A percentile compares a stretch with the other conserved stretches of the same genome.
Conservation (phyloP, 2,329 filamentous ascomycete genomes). For the Biscogniauxia mediterranea region DNA sequence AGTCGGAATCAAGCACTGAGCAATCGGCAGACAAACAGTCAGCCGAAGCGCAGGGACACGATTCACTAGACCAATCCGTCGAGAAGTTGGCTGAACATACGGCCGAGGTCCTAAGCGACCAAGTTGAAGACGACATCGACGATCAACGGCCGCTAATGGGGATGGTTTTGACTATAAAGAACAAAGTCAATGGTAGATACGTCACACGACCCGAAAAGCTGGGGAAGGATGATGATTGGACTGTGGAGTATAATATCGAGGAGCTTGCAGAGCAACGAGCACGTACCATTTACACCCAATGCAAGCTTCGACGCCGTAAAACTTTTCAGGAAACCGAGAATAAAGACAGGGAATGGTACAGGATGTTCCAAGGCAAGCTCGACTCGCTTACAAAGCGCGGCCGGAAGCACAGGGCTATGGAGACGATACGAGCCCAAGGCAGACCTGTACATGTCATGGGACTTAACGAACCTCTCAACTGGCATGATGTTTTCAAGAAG, state of each 20-base stretch:
- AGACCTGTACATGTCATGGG: slow-evolving; percentile 49
- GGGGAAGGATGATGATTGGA: slow-evolving; percentile 54
- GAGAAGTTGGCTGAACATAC: not conserved
- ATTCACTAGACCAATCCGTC: slow-evolving; percentile 4
- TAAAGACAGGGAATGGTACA: slow-evolving; percentile 44
- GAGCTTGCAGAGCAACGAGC: slow-evolving; percentile 54
- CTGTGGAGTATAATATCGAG: slow-evolving; percentile 73
- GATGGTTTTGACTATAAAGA: slow-evolving; percentile 70
- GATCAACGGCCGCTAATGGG: slow-evolving; percentile 49
- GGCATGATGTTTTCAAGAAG: slow-evolving; percentile 35
- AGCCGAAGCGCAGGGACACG: slow-evolving; percentile 1
- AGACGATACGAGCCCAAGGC: slow-evolving; percentile 51
- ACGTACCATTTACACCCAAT: slow-evolving; percentile 51
- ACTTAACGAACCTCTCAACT: slow-evolving; percentile 33
- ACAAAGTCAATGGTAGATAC: slow-evolving; percentile 65
- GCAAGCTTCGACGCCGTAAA: slow-evolving; percentile 55
- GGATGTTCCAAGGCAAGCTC: slow-evolving; percentile 44
- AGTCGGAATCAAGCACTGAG: slow-evolving; percentile 2
- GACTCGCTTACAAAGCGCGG: slow-evolving; percentile 50
- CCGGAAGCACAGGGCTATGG: slow-evolving; percentile 52
- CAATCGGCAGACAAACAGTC: slow-evolving; percentile 2
- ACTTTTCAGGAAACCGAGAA: slow-evolving; percentile 44
- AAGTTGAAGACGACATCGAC: not conserved
- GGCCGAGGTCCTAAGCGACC: not conserved
- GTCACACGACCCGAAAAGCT: slow-evolving; percentile 60